A percentile compares a stretch with the other conserved stretches of the same genome.
phyloP scores from a whole-genome alignment of 2,329 filamentous ascomycete species.

The Taxawa tesnikishii region DNA sequence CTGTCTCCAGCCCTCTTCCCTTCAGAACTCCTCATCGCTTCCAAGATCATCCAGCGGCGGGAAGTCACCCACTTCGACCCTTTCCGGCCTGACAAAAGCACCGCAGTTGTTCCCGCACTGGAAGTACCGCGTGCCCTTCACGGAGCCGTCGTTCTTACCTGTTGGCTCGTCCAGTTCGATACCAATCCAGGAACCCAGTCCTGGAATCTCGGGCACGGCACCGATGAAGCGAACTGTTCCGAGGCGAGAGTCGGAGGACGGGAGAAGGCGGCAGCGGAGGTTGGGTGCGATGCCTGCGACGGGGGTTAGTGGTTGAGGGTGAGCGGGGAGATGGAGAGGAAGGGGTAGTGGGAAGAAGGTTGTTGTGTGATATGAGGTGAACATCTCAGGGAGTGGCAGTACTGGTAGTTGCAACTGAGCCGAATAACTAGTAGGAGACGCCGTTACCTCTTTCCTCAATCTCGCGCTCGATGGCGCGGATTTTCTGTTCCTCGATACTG shows the following conservation, averaged over 20 bases:
- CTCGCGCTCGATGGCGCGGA: conserved; percentile 56
- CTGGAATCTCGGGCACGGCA: conserved; percentile 59
- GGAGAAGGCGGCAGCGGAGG: conserved; percentile 33
- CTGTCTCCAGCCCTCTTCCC: neutral
- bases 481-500: conserved; percentile 58
- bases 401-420: neutral
- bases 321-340: no score
- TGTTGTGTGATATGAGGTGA: no score
- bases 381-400: no score
- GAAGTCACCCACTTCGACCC: conserved; percentile 65
- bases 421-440: neutral
- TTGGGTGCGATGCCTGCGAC: conserved; percentile 28
- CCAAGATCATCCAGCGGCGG: conserved; percentile 55
- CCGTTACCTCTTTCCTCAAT: conserved; percentile 53
- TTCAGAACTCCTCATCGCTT: conserved; percentile 58
- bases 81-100: conserved; percentile 66
- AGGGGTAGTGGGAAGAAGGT: no score
- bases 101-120: conserved; percentile 56
- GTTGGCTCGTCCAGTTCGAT: conserved; percentile 64
- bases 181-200: conserved; percentile 55
- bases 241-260: conserved; percentile 54
- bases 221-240: conserved; percentile 63
- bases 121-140: conserved; percentile 57
- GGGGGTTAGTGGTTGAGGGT: neutral
- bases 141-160: conserved; percentile 71